Conservation (phyloP, 495 filamentous ascomycete genomes). For the Neurospora sp. region DNA sequence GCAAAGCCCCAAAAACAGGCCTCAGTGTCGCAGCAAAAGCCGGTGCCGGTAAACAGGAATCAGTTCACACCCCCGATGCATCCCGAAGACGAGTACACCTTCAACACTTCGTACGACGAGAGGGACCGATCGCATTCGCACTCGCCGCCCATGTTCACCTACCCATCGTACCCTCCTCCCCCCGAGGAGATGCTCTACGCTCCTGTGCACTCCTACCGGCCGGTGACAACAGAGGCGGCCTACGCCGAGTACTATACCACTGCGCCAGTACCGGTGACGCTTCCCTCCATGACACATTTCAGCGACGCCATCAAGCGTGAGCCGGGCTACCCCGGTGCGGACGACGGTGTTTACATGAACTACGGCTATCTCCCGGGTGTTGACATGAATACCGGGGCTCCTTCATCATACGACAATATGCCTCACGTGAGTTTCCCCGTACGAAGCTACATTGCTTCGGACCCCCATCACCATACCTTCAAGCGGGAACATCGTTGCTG, state of each 20-base stretch:
- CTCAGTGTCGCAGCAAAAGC: slow-evolving; percentile 25
- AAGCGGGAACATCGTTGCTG: slow-evolving; percentile 36
- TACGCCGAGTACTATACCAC: slow-evolving; percentile 56
- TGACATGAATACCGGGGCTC: slow-evolving; percentile 43
- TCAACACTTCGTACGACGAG: slow-evolving; percentile 33
- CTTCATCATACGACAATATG: slow-evolving; percentile 54
- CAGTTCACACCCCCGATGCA: slow-evolving; percentile 57
- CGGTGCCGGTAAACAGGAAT: slow-evolving; percentile 21
- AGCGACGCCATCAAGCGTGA: slow-evolving; percentile 54
- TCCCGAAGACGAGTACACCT: slow-evolving; percentile 41
- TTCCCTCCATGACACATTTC: slow-evolving; percentile 59
- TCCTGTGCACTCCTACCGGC: slow-evolving; percentile 52
- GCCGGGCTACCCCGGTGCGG: slow-evolving; percentile 36
- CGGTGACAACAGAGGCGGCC: slow-evolving; percentile 52
- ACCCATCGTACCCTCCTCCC: slow-evolving; percentile 57
- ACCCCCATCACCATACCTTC: slow-evolving; percentile 22
- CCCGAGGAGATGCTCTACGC: slow-evolving; percentile 57
- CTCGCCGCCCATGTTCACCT: slow-evolving; percentile 65
- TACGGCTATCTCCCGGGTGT: slow-evolving; percentile 69
- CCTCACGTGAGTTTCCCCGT: slow-evolving; percentile 54
- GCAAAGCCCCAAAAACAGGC: slow-evolving; percentile 28
- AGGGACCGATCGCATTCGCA: slow-evolving; percentile 56
- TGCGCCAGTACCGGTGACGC: slow-evolving; percentile 42
- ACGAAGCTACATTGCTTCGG: background rate
- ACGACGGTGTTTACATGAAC: slow-evolving; percentile 66